phyloP scores from a whole-genome alignment of 2,329 filamentous ascomycete genomes.

The Aspergillus costaricaensis region DNA sequence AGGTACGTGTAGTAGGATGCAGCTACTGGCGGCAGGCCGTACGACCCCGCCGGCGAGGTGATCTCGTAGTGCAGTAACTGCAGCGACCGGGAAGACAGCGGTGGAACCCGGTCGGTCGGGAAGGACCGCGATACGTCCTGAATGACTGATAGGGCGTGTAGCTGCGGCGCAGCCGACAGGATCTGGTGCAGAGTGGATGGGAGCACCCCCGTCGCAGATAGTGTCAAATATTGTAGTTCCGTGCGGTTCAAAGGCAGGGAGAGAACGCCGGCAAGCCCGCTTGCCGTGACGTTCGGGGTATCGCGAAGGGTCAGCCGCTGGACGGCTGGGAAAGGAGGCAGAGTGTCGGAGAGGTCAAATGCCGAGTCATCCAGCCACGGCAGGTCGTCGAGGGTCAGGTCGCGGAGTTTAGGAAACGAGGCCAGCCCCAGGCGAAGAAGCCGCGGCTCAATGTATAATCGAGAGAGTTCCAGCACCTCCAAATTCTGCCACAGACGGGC shows the following conservation, averaged over 20 bases:
- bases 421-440: slow-evolving; percentile 69
- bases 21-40: slow-evolving; percentile 53
- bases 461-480: slow-evolving; percentile 44
- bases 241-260: slow-evolving; percentile 60
- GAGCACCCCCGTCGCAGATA: slow-evolving; percentile 70
- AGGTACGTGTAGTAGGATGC: slow-evolving; percentile 81
- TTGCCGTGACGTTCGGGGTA: slow-evolving; percentile 69
- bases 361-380: slow-evolving; percentile 73
- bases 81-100: slow-evolving; percentile 69
- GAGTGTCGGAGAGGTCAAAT: slow-evolving; percentile 65
- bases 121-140: slow-evolving; percentile 60
- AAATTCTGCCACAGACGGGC: slow-evolving; percentile 47
- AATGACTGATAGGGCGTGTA: slow-evolving; percentile 55
- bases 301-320: slow-evolving; percentile 72
- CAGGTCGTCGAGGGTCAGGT: slow-evolving; percentile 73
- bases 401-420: slow-evolving; percentile 66
- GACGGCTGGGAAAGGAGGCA: slow-evolving; percentile 74
- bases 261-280: slow-evolving; percentile 71
- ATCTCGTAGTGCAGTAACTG: slow-evolving; percentile 81
- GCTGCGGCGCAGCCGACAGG: slow-evolving; percentile 43
- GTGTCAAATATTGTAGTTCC: slow-evolving; percentile 66
- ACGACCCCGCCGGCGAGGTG: slow-evolving; percentile 59
- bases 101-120: slow-evolving; percentile 58
- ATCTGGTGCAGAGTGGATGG: slow-evolving; percentile 46
- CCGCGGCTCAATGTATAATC: slow-evolving; percentile 39